Evolutionary conservation across 2,329 filamentous ascomycete genomes (phyloP).

Genomic region (Penicillium oxalicum): DNA sequence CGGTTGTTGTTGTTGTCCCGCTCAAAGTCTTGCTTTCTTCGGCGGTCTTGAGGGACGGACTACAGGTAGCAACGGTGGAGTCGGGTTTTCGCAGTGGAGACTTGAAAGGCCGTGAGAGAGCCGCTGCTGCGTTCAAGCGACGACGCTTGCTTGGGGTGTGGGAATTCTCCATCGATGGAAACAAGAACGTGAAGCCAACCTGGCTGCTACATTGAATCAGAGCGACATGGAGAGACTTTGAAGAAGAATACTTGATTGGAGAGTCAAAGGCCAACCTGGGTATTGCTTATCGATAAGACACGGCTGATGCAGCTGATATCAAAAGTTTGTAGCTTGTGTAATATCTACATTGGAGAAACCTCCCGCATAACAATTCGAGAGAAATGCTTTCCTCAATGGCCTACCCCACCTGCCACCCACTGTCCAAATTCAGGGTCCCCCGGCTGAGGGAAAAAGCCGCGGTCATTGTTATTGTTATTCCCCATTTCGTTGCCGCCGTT

Average conservation of each 20-base stretch:
- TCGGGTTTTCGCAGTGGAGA: slow-evolving; percentile 56
- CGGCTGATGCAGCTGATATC: neutral
- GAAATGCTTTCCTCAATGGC: slow-evolving; percentile 32
- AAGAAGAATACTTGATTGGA: neutral
- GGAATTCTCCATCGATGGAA: slow-evolving; percentile 12
- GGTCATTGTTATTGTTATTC: slow-evolving; percentile 32
- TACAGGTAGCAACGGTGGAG: slow-evolving; percentile 10
- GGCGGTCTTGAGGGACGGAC: slow-evolving; percentile 6
- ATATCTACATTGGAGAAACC: slow-evolving; percentile 11
- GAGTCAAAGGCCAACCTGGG: neutral
- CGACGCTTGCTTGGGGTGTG: slow-evolving; percentile 53
- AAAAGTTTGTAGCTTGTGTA: no score
- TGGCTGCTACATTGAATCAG: no score
- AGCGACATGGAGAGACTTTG: no score
- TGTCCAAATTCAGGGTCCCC: slow-evolving; percentile 62
- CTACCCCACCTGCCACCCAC: slow-evolving; percentile 64
- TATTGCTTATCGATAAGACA: slow-evolving; percentile 16
- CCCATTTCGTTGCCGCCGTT: slow-evolving; percentile 21
- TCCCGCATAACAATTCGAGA: slow-evolving; percentile 5
- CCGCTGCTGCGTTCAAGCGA: slow-evolving; percentile 54
- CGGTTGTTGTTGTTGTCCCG: neutral
- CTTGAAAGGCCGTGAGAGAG: slow-evolving; percentile 64
- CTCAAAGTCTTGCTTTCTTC: neutral
- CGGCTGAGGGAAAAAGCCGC: slow-evolving; percentile 59
- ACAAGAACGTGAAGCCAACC: no score